Conservation (phyloP, 257 asterid species). For the Ilex aquifolium region DNA sequence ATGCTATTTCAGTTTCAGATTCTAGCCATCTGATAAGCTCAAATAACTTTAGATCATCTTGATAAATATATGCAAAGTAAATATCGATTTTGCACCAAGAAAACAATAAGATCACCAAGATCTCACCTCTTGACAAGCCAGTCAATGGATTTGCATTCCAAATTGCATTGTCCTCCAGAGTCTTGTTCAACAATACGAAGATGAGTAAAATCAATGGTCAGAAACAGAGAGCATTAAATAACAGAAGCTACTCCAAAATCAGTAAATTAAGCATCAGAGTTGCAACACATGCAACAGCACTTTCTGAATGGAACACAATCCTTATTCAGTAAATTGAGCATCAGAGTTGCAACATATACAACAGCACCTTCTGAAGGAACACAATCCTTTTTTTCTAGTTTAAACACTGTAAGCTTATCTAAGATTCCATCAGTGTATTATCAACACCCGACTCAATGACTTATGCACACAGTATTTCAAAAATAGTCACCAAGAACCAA, state of each 20-base stretch:
- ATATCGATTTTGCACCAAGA: no score
- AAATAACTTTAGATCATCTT: no score
- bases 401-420: background rate
- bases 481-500: background rate
- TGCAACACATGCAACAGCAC: background rate
- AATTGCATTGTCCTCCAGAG: conserved; percentile 84
- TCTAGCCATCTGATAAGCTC: no score
- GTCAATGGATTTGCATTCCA: conserved; percentile 95
- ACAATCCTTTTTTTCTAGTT: background rate
- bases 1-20: no score
- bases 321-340: background rate
- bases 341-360: background rate
- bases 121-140: conserved; percentile 94
- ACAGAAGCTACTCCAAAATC: background rate
- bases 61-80: no score
- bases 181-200: conserved; percentile 85
- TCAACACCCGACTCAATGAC: background rate
- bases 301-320: background rate
- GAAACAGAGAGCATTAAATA: conserved; percentile 6
- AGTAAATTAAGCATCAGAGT: background rate
- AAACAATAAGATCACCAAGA: background rate
- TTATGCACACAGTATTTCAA: background rate
- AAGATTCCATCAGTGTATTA: background rate
- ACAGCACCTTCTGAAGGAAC: background rate
- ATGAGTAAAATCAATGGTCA: conserved; percentile 20